Evolutionary conservation across 2,329 filamentous ascomycete genomes (phyloP), one percentile per base, ranked within the genome.

Genomic region (Aspergillus sp.): DNA sequence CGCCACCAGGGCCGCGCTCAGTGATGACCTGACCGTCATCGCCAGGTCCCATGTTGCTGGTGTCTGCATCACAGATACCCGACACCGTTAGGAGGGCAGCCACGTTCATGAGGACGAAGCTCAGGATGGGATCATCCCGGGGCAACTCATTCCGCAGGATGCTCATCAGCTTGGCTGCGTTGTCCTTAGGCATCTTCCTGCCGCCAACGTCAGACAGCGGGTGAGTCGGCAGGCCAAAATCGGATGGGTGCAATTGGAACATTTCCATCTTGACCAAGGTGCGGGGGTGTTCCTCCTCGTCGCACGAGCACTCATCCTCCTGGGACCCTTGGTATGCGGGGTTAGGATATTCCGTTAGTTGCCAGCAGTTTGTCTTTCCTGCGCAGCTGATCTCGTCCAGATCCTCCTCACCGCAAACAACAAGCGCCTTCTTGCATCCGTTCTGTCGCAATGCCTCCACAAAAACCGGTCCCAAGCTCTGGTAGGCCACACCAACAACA

Each of bases 331-430:
- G 69, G 63, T 78, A 81, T 12, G 71, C 73, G 4, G 82, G 74
- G 71, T 82, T 82, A 1, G 78, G 72, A 55, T 80, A 76, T 63
- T 84, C 83, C 5, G 80, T 81, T 25, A 97, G 79, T 78, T 87
- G 87, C 95, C 95, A 99, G 84, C 93, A 97, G 70, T 91, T 88
- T 2, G 93, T 96, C 38, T 84, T 83, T 0, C 95, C 94, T 1
- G 94, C 95, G 68, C 94, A 97, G 69, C 91, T 95, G 63, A 99
- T 87, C 80, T 99, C 95, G 74, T 99, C 95, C 30, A 99, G 86
- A 69, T 98, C 92, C 79, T 98, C 96, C 66, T 91, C 89, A 47
- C 95, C 95, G 72, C 94, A 99, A 17, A 98, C 91, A 21, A 99
- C 86, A 77, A 99, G 81, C 2, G 91, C 93, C 76, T 97, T 98